Evolutionary conservation across 306 rosid species (phyloP).

Genomic region (Pterocarpus santalinus): DNA sequence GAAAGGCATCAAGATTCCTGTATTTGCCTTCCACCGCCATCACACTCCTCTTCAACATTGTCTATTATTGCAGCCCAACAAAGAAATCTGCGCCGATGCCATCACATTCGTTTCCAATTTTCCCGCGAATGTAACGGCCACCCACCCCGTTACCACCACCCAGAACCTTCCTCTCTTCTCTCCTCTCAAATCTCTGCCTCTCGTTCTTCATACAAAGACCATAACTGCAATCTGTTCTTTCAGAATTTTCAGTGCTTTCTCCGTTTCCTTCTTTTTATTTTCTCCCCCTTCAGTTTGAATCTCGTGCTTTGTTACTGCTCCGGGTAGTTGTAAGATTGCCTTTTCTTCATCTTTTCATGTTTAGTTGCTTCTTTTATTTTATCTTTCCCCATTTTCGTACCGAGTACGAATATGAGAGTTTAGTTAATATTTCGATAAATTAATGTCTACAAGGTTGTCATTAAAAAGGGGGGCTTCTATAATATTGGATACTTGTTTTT

Average conservation of each 20-base stretch:
- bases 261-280: background rate
- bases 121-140: too few species aligned
- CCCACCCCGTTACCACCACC: background rate
- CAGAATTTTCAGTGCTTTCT: background rate
- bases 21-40: too few species aligned
- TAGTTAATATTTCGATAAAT: background rate
- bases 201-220: slow-evolving; percentile 26
- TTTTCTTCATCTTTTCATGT: background rate
- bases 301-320: background rate
- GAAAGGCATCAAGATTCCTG: too few species aligned
- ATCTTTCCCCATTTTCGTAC: background rate
- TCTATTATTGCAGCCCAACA: too few species aligned
- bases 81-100: too few species aligned
- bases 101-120: too few species aligned
- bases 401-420: slow-evolving; percentile 7
- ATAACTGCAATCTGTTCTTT: background rate
- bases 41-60: too few species aligned
- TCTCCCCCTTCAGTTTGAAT: slow-evolving; percentile 1
- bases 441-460: slow-evolving; percentile 16
- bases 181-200: slow-evolving; percentile 32
- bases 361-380: background rate
- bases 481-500: slow-evolving; percentile 3
- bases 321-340: background rate
- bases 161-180: slow-evolving; percentile 52
- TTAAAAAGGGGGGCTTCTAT: background rate